Percentiles rank a stretch among this genome's conserved stretches.
phyloP scores from a whole-genome alignment of 352 stramenopile genomes.

The Pythium diclinum region DNA sequence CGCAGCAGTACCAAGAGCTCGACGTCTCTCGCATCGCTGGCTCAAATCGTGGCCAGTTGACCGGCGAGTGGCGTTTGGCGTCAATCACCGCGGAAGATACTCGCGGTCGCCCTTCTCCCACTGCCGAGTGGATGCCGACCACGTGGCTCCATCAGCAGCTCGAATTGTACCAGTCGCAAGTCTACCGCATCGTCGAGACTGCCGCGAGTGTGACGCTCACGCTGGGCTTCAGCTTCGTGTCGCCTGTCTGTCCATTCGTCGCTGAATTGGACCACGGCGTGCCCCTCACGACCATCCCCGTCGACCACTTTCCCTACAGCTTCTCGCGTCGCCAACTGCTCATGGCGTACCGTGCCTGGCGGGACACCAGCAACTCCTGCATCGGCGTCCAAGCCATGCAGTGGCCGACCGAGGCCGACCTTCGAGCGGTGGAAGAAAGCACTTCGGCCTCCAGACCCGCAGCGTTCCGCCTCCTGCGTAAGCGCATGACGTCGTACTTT shows the following conservation, averaged over 20 bases:
- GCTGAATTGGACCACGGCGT: conserved; percentile 45
- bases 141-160: conserved; percentile 55
- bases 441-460: background rate
- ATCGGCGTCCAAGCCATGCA: conserved; percentile 63
- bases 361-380: conserved; percentile 47
- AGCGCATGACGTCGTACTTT: conserved; percentile 65
- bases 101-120: background rate
- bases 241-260: conserved; percentile 44
- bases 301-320: conserved; percentile 63
- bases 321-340: conserved; percentile 46
- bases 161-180: conserved; percentile 47
- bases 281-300: conserved; percentile 39
- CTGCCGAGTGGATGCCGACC: conserved; percentile 1
- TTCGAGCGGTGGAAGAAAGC: background rate
- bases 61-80: conserved; percentile 15
- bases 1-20: background rate
- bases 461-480: conserved; percentile 38
- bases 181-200: conserved; percentile 60
- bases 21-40: background rate
- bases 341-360: conserved; percentile 65
- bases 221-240: conserved; percentile 58
- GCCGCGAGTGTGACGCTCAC: conserved; percentile 53
- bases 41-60: background rate
- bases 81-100: background rate
- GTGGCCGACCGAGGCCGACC: conserved; percentile 42